Percentiles rank a stretch among this genome's conserved stretches.
phyloP scores from a whole-genome alignment of 768 basidiomycete genomes.

The Hypholoma sublateritium region DNA sequence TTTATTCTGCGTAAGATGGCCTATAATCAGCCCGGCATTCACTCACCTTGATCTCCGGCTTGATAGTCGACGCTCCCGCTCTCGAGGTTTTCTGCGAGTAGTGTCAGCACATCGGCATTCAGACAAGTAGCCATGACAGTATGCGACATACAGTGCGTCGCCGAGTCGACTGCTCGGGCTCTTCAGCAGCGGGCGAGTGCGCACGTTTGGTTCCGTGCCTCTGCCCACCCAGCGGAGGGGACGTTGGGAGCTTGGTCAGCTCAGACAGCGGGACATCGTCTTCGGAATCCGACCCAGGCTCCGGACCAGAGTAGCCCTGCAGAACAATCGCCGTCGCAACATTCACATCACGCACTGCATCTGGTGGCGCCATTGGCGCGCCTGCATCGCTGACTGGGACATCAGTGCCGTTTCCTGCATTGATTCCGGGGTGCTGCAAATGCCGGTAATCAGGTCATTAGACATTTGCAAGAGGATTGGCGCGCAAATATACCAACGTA shows the following conservation, averaged over 20 bases:
- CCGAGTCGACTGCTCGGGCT: slow-evolving; percentile 3
- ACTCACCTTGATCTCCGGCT: slow-evolving; percentile 2
- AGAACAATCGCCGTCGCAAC: background rate
- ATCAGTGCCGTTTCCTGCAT: background rate
- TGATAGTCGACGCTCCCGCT: background rate
- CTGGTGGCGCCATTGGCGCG: background rate
- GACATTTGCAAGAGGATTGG: background rate
- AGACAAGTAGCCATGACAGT: background rate
- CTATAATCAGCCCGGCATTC: background rate
- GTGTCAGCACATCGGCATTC: background rate
- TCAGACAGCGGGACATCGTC: slow-evolving; percentile 25
- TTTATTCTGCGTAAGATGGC: background rate
- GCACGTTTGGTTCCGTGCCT: slow-evolving; percentile 17
- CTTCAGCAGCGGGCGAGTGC: slow-evolving; percentile 2
- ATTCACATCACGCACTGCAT: too few relatives aligned
- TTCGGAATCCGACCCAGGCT: slow-evolving; percentile 18
- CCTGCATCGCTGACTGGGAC: background rate
- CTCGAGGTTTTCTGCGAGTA: background rate
- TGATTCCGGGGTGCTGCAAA: background rate
- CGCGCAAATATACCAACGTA: background rate
- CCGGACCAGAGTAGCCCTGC: background rate
- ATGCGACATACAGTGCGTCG: slow-evolving; percentile 11
- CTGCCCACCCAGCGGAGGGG: background rate
- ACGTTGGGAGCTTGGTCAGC: slow-evolving; percentile 12
- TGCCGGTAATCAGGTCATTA: background rate